Conservation (phyloP, 2,329 filamentous ascomycete species). For the Pseudocercospora vitis region DNA sequence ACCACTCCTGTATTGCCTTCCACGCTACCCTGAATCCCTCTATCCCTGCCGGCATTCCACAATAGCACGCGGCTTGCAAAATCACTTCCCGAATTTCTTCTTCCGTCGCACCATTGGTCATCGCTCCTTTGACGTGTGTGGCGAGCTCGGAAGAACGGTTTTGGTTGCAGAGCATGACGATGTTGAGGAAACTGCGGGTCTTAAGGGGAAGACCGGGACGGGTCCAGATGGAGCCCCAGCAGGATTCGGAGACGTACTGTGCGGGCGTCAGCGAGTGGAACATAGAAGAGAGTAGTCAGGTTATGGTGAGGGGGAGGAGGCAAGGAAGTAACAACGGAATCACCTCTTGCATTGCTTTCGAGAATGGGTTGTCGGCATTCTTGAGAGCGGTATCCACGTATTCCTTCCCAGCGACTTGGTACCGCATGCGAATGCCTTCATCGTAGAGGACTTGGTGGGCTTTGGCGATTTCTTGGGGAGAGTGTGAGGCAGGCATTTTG, state of each 20-base stretch:
- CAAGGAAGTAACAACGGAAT: neutral
- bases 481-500: constrained; percentile 28
- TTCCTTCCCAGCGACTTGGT: constrained; percentile 60
- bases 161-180: constrained; percentile 64
- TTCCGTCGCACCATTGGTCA: constrained; percentile 63
- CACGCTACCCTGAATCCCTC: constrained; percentile 56
- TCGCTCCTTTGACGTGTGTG: constrained; percentile 62
- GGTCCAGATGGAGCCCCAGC: constrained; percentile 65
- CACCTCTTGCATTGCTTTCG: constrained; percentile 61
- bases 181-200: constrained; percentile 62
- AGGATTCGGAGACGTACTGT: constrained; percentile 60
- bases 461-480: constrained; percentile 35
- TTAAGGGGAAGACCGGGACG: constrained; percentile 62
- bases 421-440: constrained; percentile 60
- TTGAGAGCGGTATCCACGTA: constrained; percentile 60
- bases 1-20: constrained; percentile 54
- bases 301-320: neutral
- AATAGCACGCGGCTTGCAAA: constrained; percentile 53
- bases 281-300: neutral
- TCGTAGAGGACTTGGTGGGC: constrained; percentile 60
- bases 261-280: neutral
- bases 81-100: constrained; percentile 63
- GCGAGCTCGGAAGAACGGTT: constrained; percentile 61
- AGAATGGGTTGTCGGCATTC: constrained; percentile 60
- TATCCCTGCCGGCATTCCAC: constrained; percentile 56